Evolutionary conservation across 441 rosid species (phyloP).

Genomic region (Omphalea diandra): DNA sequence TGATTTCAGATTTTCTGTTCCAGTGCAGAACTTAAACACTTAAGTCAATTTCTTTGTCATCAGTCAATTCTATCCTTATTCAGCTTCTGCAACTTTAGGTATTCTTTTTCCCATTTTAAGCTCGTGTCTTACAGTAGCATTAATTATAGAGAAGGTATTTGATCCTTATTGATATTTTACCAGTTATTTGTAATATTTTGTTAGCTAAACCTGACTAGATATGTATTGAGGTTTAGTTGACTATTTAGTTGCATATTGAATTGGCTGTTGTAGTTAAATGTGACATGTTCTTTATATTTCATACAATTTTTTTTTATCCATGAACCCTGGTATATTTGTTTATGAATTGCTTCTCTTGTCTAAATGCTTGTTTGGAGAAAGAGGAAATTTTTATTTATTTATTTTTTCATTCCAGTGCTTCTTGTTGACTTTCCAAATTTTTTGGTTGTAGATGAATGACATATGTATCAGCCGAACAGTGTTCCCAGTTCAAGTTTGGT

Average conservation of each 20-base stretch:
- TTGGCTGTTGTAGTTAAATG: neutral
- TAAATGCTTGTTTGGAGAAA: conserved; percentile 4
- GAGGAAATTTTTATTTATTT: neutral
- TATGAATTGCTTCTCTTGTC: neutral
- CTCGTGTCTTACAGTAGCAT: neutral
- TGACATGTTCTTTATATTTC: neutral
- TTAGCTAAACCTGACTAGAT: neutral
- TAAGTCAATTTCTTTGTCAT: neutral
- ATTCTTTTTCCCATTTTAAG: neutral
- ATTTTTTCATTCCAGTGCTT: neutral
- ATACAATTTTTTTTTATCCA: neutral
- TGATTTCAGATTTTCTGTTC: neutral
- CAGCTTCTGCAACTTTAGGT: neutral
- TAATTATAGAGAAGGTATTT: neutral
- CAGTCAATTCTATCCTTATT: neutral
- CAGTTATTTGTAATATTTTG: neutral
- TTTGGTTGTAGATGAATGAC: conserved; percentile 36
- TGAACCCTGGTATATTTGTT: neutral
- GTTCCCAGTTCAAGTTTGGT: conserved; percentile 43
- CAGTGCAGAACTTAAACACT: neutral
- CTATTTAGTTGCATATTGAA: neutral
- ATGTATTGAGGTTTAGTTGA: neutral
- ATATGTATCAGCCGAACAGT: conserved; percentile 45
- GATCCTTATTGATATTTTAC: neutral
- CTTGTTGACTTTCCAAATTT: conserved; percentile 17